A percentile compares a stretch with the other conserved stretches of the same genome.
These are phyloP conservation scores for Eucalyptus cladocalyx DNA, from an alignment of 345 rosid species.

Conservation along the genomic window DNA sequence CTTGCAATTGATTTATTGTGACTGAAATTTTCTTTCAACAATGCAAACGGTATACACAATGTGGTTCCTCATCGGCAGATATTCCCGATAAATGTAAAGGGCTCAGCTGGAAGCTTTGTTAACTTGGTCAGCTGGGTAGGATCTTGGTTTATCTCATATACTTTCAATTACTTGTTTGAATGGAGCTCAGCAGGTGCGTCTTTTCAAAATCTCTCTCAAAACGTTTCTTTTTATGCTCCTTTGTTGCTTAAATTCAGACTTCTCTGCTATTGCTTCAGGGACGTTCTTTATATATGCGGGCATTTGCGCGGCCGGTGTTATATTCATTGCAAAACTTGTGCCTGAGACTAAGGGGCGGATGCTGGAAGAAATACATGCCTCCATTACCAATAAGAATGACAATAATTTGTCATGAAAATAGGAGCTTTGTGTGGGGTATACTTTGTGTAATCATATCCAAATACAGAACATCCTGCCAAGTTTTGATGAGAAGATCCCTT, in stretches of 20 bases:
- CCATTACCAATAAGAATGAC: neutral
- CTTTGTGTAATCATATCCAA: neutral
- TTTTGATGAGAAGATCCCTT: neutral
- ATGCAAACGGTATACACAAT: neutral
- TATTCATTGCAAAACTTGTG: constrained; percentile 27
- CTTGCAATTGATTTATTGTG: neutral
- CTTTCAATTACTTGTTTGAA: constrained; percentile 11
- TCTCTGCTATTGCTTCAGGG: neutral
- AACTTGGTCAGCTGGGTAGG: constrained; percentile 5
- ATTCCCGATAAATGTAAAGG: constrained; percentile 18
- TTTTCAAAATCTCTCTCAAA: neutral
- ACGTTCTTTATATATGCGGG: constrained; percentile 12
- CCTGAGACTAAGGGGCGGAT: constrained; percentile 40
- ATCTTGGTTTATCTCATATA: constrained; percentile 10
- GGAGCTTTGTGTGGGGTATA: neutral
- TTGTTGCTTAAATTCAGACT: neutral
- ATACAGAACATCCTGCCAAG: neutral
- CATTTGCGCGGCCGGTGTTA: constrained; percentile 7
- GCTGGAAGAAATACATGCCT: constrained; percentile 40
- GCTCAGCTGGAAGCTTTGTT: constrained; percentile 15
- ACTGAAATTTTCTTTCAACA: neutral
- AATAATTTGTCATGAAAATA: neutral
- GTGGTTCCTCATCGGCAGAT: constrained; percentile 1
- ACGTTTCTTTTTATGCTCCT: neutral
- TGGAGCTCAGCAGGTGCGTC: constrained; percentile 26